phyloP scores from a whole-genome alignment of 345 rosid species.

The Eucalyptus guilfoylei region DNA sequence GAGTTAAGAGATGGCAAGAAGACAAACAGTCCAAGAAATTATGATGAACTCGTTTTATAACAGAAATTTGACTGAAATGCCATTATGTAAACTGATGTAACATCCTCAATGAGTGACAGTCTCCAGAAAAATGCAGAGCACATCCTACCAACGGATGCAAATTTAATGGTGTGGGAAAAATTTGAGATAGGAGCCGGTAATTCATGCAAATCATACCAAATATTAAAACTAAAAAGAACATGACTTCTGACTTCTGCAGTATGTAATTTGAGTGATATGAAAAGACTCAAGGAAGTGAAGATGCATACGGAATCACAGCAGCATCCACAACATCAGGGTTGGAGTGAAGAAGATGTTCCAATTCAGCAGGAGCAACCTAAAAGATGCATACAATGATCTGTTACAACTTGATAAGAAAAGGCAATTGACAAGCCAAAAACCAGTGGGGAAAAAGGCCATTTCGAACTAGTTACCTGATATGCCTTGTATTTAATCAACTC shows the following conservation, averaged over 20 bases:
- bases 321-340: constrained; percentile 77
- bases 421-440: neutral
- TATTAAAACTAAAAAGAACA: neutral
- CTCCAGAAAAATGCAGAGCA: neutral
- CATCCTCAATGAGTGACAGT: neutral
- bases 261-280: neutral
- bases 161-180: neutral
- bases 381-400: neutral
- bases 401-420: neutral
- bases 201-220: neutral
- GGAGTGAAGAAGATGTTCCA: constrained; percentile 74
- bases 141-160: neutral
- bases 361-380: constrained; percentile 90
- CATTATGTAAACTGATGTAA: neutral
- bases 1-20: neutral
- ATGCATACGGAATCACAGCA: constrained; percentile 83
- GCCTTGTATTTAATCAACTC: constrained; percentile 93
- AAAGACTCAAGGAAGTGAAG: neutral
- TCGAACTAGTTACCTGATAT: constrained; percentile 46
- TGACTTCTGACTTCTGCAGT: neutral
- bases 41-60: neutral
- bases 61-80: neutral
- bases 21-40: neutral
- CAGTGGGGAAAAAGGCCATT: neutral
- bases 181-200: neutral